Base-by-base conservation (phyloP, 2,329 filamentous ascomycete species). In the Alternaria hordeiaustralica region DNA sequence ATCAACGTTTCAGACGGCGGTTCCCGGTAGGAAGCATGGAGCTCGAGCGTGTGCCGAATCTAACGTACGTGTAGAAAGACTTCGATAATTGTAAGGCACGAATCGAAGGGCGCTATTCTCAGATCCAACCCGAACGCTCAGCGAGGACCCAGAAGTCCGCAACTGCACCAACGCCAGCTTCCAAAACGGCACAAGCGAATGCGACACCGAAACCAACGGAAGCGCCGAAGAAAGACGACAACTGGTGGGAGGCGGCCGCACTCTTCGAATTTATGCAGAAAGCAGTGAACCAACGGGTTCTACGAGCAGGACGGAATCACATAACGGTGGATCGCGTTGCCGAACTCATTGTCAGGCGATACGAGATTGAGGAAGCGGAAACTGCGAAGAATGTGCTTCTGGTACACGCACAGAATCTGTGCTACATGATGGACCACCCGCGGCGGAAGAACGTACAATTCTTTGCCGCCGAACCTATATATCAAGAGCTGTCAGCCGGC, bases 201-300 rank as follows among this genome's bases (percentile, higher is more conserved):
- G 46, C 44, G 9, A 36, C 43, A 7, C 46, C 58, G 21, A 73
- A 67, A 45, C 25, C 61, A 7, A 50, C 51, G 10, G 66, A 67
- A 55, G 58, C 62, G 57, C 76, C 76, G 9, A 79, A 75, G 68
- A 81, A 80, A 54, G 76, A 81, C 33, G 68, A 79, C 45, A 80
- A 79, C 26, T 81, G 79, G 79, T 81, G 79, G 77, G 73, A 78
- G 58, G 72, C 78, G 9, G 70, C 77, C 7, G 71, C 73, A 18
- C 62, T 82, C 6, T 82, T 80, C 63, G 79, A 80, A 30, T 79
- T 81, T 62, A 80, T 81, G 71, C 78, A 79, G 51, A 80, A 78
- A 53, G 75, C 75, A 20, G 72, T 79, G 7, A 78, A 77, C 36
- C 77, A 78, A 43, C 69, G 72, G 11, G 69, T 67, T 15, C 49